Percentiles rank a stretch among this genome's conserved stretches.
Conservation (phyloP, 805 yeast species). For the Candida ponderosae region DNA sequence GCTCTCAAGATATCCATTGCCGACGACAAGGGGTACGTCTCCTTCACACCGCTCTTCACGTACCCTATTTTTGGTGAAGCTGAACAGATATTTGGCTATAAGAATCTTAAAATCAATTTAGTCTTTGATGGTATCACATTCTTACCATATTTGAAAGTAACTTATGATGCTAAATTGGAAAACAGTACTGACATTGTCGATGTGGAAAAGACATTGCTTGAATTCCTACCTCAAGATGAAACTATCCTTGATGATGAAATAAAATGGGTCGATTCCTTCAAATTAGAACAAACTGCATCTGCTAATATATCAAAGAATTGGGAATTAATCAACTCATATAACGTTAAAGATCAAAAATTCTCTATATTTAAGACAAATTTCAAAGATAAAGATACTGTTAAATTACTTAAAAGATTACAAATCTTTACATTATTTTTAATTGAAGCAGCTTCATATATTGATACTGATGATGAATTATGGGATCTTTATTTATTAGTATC, state of each 20-base stretch:
- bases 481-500: constrained; percentile 52
- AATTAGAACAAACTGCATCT: constrained; percentile 34
- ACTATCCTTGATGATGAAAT: constrained; percentile 56
- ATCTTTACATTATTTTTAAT: constrained; percentile 77
- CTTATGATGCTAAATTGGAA: constrained; percentile 42
- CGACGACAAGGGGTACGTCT: constrained; percentile 47
- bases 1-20: constrained; percentile 54
- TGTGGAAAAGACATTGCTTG: constrained; percentile 44
- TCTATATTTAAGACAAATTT: constrained; percentile 40
- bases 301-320: constrained; percentile 19
- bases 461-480: constrained; percentile 71
- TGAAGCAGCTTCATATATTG: constrained; percentile 91
- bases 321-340: constrained; percentile 26
- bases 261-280: constrained; percentile 54
- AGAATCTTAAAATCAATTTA: constrained; percentile 55
- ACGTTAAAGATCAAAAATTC: constrained; percentile 30
- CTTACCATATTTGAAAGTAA: constrained; percentile 61
- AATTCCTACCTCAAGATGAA: constrained; percentile 49
- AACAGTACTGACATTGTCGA: constrained; percentile 43
- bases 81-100: constrained; percentile 82
- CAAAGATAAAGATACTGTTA: constrained; percentile 27
- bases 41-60: constrained; percentile 74
- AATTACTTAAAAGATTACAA: constrained; percentile 63
- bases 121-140: constrained; percentile 72
- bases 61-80: constrained; percentile 92